Evolutionary conservation across 352 stramenopile species (phyloP).

Genomic region (Plasmopara viticola): DNA sequence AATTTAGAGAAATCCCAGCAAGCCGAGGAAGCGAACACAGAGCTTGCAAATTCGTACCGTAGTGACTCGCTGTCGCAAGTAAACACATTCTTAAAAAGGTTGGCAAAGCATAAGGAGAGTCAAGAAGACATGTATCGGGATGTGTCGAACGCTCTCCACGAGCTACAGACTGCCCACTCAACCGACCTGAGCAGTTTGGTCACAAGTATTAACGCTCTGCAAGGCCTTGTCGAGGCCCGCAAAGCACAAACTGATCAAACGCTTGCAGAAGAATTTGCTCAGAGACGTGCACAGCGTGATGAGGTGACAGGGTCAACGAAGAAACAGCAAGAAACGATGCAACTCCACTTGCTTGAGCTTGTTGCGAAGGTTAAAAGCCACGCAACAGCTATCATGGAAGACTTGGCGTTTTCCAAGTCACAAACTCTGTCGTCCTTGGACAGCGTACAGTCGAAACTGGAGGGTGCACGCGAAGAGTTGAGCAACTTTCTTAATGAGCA

Average conservation of each 20-base stretch:
- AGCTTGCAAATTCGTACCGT: conserved; percentile 38
- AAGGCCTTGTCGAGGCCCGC: conserved; percentile 26
- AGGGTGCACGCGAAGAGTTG: conserved; percentile 28
- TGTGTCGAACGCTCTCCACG: conserved; percentile 34
- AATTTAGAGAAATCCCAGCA: conserved; percentile 37
- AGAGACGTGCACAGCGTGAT: conserved; percentile 15
- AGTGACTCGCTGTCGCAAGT: conserved; percentile 40
- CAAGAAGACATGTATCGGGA: conserved; percentile 43
- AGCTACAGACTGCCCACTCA: conserved; percentile 42
- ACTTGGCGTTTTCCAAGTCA: conserved; percentile 27
- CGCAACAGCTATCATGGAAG: conserved; percentile 20
- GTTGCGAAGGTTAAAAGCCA: conserved; percentile 31
- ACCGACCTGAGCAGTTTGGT: conserved; percentile 36
- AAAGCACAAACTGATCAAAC: conserved; percentile 18
- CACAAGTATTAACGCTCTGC: conserved; percentile 25
- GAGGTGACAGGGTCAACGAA: conserved; percentile 22
- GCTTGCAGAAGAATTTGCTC: conserved; percentile 9
- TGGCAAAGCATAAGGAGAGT: conserved; percentile 43
- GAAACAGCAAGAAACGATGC: conserved; percentile 24
- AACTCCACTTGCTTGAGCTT: conserved; percentile 28
- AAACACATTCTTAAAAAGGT: conserved; percentile 33
- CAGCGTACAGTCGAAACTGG: conserved; percentile 22
- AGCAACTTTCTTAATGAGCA: conserved; percentile 36
- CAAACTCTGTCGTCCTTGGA: conserved; percentile 27
- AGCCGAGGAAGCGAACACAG: conserved; percentile 43